Base-by-base conservation (phyloP, 2,329 filamentous ascomycete species). In the Alternaria angustiovoidea region DNA sequence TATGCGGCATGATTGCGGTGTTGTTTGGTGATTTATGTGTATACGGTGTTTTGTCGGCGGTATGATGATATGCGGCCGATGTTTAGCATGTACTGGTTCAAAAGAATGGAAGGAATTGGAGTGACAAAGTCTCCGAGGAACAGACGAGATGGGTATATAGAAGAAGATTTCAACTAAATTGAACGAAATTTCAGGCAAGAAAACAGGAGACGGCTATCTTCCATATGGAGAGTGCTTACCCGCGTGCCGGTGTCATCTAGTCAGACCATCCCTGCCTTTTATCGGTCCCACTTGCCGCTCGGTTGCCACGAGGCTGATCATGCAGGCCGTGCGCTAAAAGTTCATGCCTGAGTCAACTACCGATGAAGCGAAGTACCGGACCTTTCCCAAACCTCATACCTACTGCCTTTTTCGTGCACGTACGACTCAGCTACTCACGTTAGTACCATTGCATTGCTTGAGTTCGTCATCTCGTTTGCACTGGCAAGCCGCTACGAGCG, bases 191-290 rank as follows among this genome's bases (percentile, higher is more conserved):
- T 48, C 46, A 36, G 30, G 18, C 46, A 24, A 16, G 30, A 48
- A 48, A 48, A 48, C 46, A 48, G 46, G 46, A 48, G 46, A 34
- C 46, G 46, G 46, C 34, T 48, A 20, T 16, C 30, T 36, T 48
- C 46, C 46, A 7, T 48, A 48, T 48, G 30, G 28, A 48, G 44
- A 28, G 12, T 24, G 46, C 20, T n/a, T 22, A 43, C 34, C 46
- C 18, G 46, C 32, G 46, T 48, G 46, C 46, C 46, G 46, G 46
- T 48, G 30, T 48, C 46, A 48, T 30, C 46, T 48, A 48, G 32
- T 47, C 46, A 48, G 46, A 4, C 7, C 14, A 48, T 20, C 46
- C 46, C 46, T 48, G 46, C 32, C 20, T 48, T 48, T 34, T 36
- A 34, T 48, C 32, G 30, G 46, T 48, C 12, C 46, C 46, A 48